Evolutionary conservation across 2,329 filamentous ascomycete genomes (phyloP), one percentile per base, ranked within the genome.

Genomic region (Triangularia verruculosa): DNA sequence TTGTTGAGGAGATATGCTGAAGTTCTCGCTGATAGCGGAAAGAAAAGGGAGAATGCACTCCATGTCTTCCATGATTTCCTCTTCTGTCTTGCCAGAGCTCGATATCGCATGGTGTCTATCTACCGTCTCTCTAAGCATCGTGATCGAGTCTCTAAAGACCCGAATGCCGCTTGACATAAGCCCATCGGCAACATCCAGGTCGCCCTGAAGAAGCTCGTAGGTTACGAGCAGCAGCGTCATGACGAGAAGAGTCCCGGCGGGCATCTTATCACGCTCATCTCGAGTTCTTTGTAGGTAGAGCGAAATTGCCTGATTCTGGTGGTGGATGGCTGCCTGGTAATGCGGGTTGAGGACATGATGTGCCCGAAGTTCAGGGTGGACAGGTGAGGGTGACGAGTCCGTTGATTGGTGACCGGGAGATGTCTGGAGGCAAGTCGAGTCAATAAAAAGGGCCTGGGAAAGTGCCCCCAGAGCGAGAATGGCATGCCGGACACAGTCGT

Each of bases 401-500:
- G 54, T 32, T 27, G 54, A 57, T n/a, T 25, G 22, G 15, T 4
- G 25, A 20, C 15, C 22, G 11, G 11, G 22, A 13, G 22, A 24
- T 54, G 12, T 4, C 15, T 28, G 12, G 17, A 28, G n/a, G 15
- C 34, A n/a, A 17, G 30, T 17, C 13, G 27, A 57, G 3, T 43
- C 39, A 17, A 52, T 8, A 52, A 59, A 66, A 8, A 69, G 47
- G 17, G 64, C 62, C 43, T 66, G 61, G 9, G 68, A 67, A 20
- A 70, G 61, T 0, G 69, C 69, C 2, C 67, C 68, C 13, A 71
- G 67, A 39, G 69, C 69, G 24, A 71, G 55, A 12, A 69, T 57
- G 11, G 70, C 68, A 20, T 70, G 67, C 1, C 60, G 64, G 17
- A 67, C 63, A 22, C 69, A 70, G 2, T 66, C 59, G 9, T 69